Evolutionary conservation across 2,329 filamentous ascomycete species (phyloP).

Genomic region (Arthroderma sp.): DNA sequence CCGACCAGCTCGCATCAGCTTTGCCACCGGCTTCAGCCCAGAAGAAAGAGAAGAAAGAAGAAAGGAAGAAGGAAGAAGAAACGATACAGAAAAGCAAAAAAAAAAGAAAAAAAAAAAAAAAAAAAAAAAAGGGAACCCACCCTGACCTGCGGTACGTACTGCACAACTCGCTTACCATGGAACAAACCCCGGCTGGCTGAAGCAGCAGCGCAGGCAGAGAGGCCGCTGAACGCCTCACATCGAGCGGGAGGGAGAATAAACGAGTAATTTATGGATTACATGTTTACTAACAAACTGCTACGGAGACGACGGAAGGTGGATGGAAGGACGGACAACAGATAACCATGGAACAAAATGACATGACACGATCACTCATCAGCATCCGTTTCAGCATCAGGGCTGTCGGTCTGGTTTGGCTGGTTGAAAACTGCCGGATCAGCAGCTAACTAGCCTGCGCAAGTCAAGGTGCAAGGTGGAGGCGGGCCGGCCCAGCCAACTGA

Average conservation of each 20-base stretch:
- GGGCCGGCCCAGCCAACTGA: slow-evolving; percentile 2
- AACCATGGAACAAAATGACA: background rate
- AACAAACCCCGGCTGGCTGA: slow-evolving; percentile 1
- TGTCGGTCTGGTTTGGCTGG: background rate
- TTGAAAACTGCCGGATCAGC: slow-evolving; percentile 3
- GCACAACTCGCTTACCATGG: slow-evolving; percentile 2
- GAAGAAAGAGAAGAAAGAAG: background rate
- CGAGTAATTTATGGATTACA: background rate
- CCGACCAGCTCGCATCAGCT: background rate
- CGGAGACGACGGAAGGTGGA: too few species aligned
- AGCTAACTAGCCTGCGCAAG: background rate
- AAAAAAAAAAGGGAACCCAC: background rate
- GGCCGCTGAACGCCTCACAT: background rate
- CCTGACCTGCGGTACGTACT: background rate
- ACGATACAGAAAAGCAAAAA: background rate
- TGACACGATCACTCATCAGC: background rate
- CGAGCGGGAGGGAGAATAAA: background rate
- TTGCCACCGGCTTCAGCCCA: background rate
- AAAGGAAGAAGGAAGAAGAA: background rate
- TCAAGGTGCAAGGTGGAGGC: slow-evolving; percentile 2
- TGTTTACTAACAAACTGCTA: too few species aligned
- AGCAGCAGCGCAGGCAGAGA: too few species aligned
- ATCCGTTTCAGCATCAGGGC: background rate
- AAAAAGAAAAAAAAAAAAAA: background rate
- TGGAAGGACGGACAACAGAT: too few species aligned